Base-by-base conservation (phyloP, 129 eudicot genomes). In the Smallanthus sonchifolius region DNA sequence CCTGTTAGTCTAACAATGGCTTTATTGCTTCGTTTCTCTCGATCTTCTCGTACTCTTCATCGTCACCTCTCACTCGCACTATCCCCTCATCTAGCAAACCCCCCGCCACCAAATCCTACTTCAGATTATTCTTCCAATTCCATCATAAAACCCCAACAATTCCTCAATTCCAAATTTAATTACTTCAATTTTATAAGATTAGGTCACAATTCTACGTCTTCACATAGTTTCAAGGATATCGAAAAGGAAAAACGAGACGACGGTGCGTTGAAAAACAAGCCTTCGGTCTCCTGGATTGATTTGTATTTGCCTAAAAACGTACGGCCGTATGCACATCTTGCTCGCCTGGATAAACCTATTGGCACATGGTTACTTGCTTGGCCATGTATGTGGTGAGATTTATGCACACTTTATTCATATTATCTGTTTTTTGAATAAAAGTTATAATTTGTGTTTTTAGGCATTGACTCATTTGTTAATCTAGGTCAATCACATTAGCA, bases 351-450 rank as follows among this genome's bases (percentile, higher is more conserved):
- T 84, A 84, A 83, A 72, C 92, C 95, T 36, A 88, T 91, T 48
- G 97, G 97, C 14, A 91, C 97, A 57, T 91, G 97, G 97, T 87
- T 91, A 60, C 96, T 91, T 64, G 97, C 96, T 70, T 88, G 96
- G 96, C 97, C 97, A 10, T 88, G 97, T 77, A 82, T 91, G 87
- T 91, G 97, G 97, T 91, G 69, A 35, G 95, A 47, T 19, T 14
- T n/a, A 20, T 77, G 28, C 9, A 32, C 36, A 10, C 60, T 47
- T 74, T 74, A 5, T 15, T n/a, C 57, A 24, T 24, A 24, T 24
- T 1, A 24, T n/a, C n/a, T n/a, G 30, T 24, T 24, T 24, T 24
- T 24, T 24, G 30, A 24, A 24, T 24, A 24, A 0, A 24, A 24
- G 30, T 24, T 24, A 24, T 24, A 24, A 24, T 24, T 24, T 24